Percentiles rank a stretch among this genome's conserved stretches.
These are phyloP conservation scores for maize (Zea mays) DNA, from an alignment of 176 grass and related monocot genomes.

Conservation along the genomic window Zm-B73-REFERENCE-NAM-5.0 NC_050104.1:141358001-141358500, in stretches of 20 bases:
- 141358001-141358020: slow-evolving; percentile 39
- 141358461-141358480: slow-evolving; percentile 89
- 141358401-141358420: slow-evolving; percentile 57
- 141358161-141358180: not conserved
- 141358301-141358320: slow-evolving; percentile 37
- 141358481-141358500: slow-evolving; percentile 92
- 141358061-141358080: not conserved
- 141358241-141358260: not conserved
- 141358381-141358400: slow-evolving; percentile 39
- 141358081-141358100: slow-evolving; percentile 17
- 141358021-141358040: slow-evolving; percentile 26
- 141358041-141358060: slow-evolving; percentile 26
- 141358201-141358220: not conserved
- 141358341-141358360: slow-evolving; percentile 43
- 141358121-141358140: not conserved
- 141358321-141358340: slow-evolving; percentile 41
- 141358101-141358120: not conserved
- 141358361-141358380: slow-evolving; percentile 32
- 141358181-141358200: not conserved
- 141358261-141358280: slow-evolving; percentile 62
- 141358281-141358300: slow-evolving; percentile 41
- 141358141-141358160: not conserved
- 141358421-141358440: slow-evolving; percentile 78
- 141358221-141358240: not conserved
- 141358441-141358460: slow-evolving; percentile 96